Evolutionary conservation across 495 filamentous ascomycete species (phyloP), one percentile per base, ranked within the genome.

Genomic region (Annulohypoxylon stygium): DNA sequence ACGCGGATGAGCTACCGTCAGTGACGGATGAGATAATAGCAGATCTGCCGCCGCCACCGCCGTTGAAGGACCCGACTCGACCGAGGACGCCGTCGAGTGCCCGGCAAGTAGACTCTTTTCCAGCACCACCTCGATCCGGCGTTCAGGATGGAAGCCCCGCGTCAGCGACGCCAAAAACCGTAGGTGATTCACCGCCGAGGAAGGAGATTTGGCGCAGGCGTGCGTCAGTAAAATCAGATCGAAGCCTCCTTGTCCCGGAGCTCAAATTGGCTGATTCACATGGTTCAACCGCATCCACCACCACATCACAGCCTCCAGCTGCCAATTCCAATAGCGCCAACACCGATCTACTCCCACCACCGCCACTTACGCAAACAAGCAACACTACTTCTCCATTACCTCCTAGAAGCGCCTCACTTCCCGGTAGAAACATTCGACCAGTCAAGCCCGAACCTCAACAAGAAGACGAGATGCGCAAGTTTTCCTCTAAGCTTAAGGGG

Each of bases 261-360:
- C 83, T 86, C 61, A 84, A 81, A 63, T 70, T 86, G 33, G 76
- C 78, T 36, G 68, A 59, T 47, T 85, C 83, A 33, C 78, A 85
- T 73, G 83, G 83, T 20, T 85, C 83, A 18, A 86, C 83, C 25
- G 82, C 81, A 66, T 68, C 78, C 70, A 72, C 76, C 34, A 23
- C 70, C 70, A 72, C 76, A 45, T 30, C 70, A 51, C 47, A 71
- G 64, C 62, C 72, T 47, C 39, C 39, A 43, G 39, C 39, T 43
- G 39, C 39, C 10, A 43, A n/a, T n/a, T 4, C 39, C 2, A 43
- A n/a, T n/a, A 43, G 11, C 39, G 20, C 58, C 16, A 57, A 51
- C 25, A 20, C 50, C 55, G 72, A 68, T 30, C 51, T 65, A 58
- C 64, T 66, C 55, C 74, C 68, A 30, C 64, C 57, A 41, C 73